Percentiles rank a stretch among this genome's conserved stretches.
Evolutionary conservation across 1,284 basidiomycete genomes (phyloP).

Genomic region (Cystobasidium sp.): DNA sequence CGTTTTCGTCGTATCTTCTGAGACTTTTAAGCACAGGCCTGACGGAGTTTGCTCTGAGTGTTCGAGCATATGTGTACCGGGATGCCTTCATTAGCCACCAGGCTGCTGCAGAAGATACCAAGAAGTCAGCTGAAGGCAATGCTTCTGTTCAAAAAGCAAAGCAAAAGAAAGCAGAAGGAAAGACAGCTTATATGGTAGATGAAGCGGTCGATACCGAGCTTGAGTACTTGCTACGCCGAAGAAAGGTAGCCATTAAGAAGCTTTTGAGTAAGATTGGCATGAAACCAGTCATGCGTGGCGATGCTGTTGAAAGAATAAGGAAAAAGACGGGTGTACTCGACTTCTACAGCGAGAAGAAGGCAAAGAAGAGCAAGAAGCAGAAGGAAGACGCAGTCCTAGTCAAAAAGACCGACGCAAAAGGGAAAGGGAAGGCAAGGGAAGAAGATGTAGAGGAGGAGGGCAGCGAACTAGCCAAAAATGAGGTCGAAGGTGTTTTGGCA

Average conservation of each 20-base stretch:
- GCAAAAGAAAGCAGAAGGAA: background rate
- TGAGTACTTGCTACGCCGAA: constrained; percentile 11
- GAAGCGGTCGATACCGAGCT: constrained; percentile 35
- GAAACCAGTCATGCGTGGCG: constrained; percentile 25
- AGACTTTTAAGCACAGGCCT: constrained; percentile 6
- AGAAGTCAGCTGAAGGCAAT: constrained; percentile 7
- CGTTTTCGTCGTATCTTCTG: too few species aligned
- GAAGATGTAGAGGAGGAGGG: constrained; percentile 48
- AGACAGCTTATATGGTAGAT: constrained; percentile 20
- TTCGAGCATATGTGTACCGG: constrained; percentile 22
- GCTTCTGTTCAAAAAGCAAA: constrained; percentile 1
- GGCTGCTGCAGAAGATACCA: constrained; percentile 3
- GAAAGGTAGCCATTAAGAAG: constrained; percentile 26
- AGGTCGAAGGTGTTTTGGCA: constrained; percentile 50
- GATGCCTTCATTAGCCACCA: constrained; percentile 33
- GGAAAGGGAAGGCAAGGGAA: constrained; percentile 29
- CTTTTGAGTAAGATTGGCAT: constrained; percentile 26
- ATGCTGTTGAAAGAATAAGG: constrained; percentile 15
- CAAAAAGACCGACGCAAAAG: constrained; percentile 3
- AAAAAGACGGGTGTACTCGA: constrained; percentile 5
- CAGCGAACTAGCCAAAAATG: constrained; percentile 48
- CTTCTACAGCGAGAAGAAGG: constrained; percentile 25
- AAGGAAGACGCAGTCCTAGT: background rate
- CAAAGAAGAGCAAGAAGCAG: constrained; percentile 20
- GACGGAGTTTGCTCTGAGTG: constrained; percentile 17